A percentile compares a stretch with the other conserved stretches of the same genome.
phyloP scores from a whole-genome alignment of 169 alveolate species.

The Pseudocohnilembus persalinus region DNA sequence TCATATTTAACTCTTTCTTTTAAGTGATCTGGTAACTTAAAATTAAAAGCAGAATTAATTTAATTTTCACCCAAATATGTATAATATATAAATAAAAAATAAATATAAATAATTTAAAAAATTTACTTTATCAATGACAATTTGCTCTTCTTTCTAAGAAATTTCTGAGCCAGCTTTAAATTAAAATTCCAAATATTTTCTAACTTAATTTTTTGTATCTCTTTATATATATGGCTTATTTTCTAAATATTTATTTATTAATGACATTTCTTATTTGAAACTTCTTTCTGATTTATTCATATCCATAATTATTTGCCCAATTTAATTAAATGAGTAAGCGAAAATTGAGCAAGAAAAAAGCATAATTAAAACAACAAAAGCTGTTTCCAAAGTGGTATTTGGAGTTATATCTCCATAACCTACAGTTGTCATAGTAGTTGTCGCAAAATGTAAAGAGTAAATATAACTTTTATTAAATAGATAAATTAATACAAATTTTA shows the following conservation, averaged over 20 bases:
- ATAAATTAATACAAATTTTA: not conserved
- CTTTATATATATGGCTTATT: not conserved
- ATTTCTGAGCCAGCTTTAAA: not conserved
- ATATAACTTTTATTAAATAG: conserved; percentile 19
- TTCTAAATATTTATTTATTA: conserved; percentile 2
- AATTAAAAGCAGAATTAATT: not conserved
- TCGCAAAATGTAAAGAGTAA: conserved; percentile 45
- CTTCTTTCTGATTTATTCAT: not conserved
- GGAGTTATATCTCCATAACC: conserved; percentile 59
- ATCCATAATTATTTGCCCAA: conserved; percentile 14
- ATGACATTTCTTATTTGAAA: conserved; percentile 16
- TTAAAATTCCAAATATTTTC: conserved; percentile 4
- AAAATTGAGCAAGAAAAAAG: conserved; percentile 12
- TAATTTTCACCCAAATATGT: conserved; percentile 1
- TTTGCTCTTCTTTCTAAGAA: not conserved
- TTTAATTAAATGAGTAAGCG: conserved; percentile 18
- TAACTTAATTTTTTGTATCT: not conserved
- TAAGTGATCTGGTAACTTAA: conserved; percentile 9
- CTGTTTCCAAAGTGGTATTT: conserved; percentile 1
- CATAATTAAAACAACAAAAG: conserved; percentile 7
- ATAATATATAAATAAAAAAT: conserved; percentile 12
- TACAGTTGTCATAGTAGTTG: conserved; percentile 58
- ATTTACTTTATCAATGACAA: not conserved
- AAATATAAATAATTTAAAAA: not conserved
- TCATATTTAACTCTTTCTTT: conserved; percentile 3